Conservation (phyloP, 2,329 filamentous ascomycete genomes). For the Neonectria magnoliae region DNA sequence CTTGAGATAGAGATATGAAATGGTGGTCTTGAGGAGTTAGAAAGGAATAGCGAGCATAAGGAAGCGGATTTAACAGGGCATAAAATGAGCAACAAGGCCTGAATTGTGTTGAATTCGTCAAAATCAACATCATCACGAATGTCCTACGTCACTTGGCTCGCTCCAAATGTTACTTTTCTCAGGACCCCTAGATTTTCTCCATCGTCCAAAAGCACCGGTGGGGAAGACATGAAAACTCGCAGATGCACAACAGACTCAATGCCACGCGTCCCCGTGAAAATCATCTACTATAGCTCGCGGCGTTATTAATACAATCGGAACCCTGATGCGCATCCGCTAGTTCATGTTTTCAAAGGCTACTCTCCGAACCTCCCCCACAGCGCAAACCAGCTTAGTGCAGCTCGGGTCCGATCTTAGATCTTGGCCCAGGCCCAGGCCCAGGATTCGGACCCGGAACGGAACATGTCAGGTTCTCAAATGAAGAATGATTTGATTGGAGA, state of each 20-base stretch:
- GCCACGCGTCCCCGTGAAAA: too few species aligned
- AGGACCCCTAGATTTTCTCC: not conserved
- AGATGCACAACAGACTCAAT: not conserved
- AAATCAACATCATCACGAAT: not conserved
- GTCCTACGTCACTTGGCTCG: not conserved
- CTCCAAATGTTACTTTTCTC: too few species aligned
- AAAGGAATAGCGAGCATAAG: not conserved
- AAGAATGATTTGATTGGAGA: conserved; percentile 4
- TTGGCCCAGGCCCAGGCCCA: not conserved
- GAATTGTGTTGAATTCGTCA: not conserved
- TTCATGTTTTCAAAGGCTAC: not conserved
- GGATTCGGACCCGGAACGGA: not conserved
- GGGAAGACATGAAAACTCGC: not conserved
- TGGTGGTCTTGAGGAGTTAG: not conserved
- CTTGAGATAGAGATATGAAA: not conserved
- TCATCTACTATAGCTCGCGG: not conserved
- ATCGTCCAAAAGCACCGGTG: too few species aligned
- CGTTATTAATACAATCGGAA: not conserved
- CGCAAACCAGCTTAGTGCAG: not conserved
- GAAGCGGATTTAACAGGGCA: not conserved
- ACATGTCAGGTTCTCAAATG: not conserved
- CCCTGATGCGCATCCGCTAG: not conserved
- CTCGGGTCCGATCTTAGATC: conserved; percentile 13
- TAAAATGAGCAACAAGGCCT: not conserved
- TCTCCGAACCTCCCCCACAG: not conserved